phyloP scores from a whole-genome alignment of 75 land plant genomes.

The Selaginella tamariscina region DNA sequence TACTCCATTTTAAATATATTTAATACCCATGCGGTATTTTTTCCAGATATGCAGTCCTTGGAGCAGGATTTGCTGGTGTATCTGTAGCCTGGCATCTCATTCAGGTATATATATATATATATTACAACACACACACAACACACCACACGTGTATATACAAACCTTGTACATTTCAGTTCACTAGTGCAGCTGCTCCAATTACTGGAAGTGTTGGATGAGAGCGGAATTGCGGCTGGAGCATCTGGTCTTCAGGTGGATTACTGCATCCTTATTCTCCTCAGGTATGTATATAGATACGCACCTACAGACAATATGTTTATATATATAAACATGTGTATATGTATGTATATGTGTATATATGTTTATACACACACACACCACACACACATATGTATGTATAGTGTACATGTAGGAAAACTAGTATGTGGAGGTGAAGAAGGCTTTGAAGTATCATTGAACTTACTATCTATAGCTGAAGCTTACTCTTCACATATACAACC shows the following conservation, averaged over 20 bases:
- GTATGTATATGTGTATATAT: no score
- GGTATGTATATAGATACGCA: no score
- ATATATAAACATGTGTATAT: no score
- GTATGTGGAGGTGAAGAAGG: slow-evolving; percentile 82
- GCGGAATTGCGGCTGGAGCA: slow-evolving; percentile 85
- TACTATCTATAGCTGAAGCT: slow-evolving; percentile 56
- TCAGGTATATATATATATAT: no score
- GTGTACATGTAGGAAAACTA: slow-evolving; percentile 48
- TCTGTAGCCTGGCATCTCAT: slow-evolving; percentile 81
- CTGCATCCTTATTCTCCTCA: slow-evolving; percentile 93
- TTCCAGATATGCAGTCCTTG: slow-evolving; percentile 60
- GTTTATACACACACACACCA: no score
- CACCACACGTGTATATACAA: no score
- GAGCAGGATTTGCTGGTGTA: slow-evolving; percentile 89
- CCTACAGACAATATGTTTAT: no score
- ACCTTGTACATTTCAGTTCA: no score
- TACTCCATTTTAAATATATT: no score
- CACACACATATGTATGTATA: no score
- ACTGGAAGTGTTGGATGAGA: slow-evolving; percentile 67
- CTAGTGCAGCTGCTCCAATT: slow-evolving; percentile 8
- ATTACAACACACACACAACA: no score
- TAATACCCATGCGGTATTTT: no score
- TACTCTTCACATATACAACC: slow-evolving; percentile 28
- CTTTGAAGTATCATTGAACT: slow-evolving; percentile 60
- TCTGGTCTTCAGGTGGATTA: slow-evolving; percentile 88